Evolutionary conservation across 306 rosid genomes (phyloP), one percentile per base, ranked within the genome.

Genomic region (Cercis canadensis): DNA sequence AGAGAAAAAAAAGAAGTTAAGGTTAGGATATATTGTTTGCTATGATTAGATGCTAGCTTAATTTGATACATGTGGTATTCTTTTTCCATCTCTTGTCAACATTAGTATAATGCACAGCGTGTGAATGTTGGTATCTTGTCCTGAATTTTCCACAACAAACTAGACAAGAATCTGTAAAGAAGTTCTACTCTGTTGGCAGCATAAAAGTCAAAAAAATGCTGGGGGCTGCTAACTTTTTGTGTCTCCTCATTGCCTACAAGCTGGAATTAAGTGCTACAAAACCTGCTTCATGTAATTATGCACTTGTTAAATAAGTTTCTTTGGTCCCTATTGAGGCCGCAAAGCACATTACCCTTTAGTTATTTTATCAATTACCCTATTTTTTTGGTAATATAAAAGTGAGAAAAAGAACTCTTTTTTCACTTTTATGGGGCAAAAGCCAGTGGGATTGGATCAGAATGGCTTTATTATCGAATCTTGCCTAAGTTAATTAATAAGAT

Each of bases 231-330:
- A 52, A 57, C 76, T 66, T 81, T 85, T 77, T 18, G 3, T 85
- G 92, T 83, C 86, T 82, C 92, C 91, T 82, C 50, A 73, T 77
- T 70, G 83, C 90, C 88, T 77, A 86, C 88, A 87, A 83, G 87
- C 84, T 75, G 72, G 86, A 79, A 75, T 75, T 55, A 75, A 76
- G 80, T 78, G 83, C 72, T 77, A 65, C 78, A 83, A 55, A 78
- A 71, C 79, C 77, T 79, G 58, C 76, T 41, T 59, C 67, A 24
- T 24, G 57, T 5, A 71, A 73, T 73, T 62, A 78, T 47, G 31
- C 53, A 44, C 51, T 13, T 31, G 55, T 14, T 49, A 54, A 78
- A 51, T 65, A 73, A 49, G n/a, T 7, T 67, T 31, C 36, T 73
- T 73, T 54, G 87, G 80, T 45, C 54, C 71, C 83, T 55, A 24